Base-by-base conservation (phyloP, 345 rosid species). In the Lepidium aucheri region DNA sequence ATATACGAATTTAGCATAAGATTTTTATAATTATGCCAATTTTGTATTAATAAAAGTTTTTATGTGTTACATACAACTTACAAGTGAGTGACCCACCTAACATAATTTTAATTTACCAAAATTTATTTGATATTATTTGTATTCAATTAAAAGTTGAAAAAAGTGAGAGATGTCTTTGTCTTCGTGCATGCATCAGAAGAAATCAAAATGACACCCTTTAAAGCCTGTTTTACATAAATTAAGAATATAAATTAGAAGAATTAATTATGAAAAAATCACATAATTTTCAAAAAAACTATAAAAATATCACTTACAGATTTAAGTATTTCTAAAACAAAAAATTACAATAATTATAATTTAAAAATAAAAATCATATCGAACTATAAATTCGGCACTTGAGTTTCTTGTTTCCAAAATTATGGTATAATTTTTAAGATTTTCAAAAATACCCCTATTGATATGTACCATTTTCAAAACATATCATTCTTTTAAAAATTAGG, bases 171-270 rank as follows among this genome's bases (percentile, higher is more conserved):
- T 4, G n/a, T 56, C 53, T 60, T 53, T 10, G 18, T 69, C 70
- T 63, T 50, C 67, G 57, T 56, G 56, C 70, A 63, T 56, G 56
- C 61, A 63, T 75, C 67, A 75, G 62, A 68, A 56, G 75, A 54
- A 75, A 68, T 75, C 75, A 69, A 75, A 85, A 76, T 81, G 85
- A 80, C 90, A 85, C 28, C 84, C 85, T 66, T 79, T 78, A 71
- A 65, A 82, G 71, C 87, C 90, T 85, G 83, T 13, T 20, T 32
- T 59, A 45, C 5, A 59, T 33, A 36, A 12, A 36, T 3, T 14
- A 67, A 60, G 6, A n/a, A n/a, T n/a, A 59, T 33, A 36, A 12
- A 36, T 3, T 14, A 67, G n/a, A n/a, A 60, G 6, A 6, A 34
- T 13, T 2, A 20, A 20, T 20, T 20, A 20, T 2, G n/a, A 20